These are phyloP conservation scores for Geotrichum restrictum DNA, from an alignment of 1,139 yeast genomes.

Conservation along the genomic window DNA sequence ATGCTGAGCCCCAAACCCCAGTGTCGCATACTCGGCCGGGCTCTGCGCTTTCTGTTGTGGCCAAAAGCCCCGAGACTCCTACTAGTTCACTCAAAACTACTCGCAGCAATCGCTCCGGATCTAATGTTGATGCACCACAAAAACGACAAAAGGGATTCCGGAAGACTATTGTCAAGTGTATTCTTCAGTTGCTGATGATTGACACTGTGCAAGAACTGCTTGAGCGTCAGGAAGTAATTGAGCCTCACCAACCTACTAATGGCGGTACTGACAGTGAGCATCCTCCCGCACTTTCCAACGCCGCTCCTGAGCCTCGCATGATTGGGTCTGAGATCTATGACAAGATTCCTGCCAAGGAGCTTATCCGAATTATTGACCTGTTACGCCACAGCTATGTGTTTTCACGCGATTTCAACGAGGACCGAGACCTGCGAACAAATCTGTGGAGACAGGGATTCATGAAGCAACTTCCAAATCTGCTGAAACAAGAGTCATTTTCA, in stretches of 20 bases:
- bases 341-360: constrained; percentile 60
- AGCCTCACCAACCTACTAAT: background rate
- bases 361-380: constrained; percentile 56
- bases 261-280: background rate
- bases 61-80: background rate
- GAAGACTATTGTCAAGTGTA: constrained; percentile 85
- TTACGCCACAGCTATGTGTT: constrained; percentile 71
- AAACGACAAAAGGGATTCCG: constrained; percentile 48
- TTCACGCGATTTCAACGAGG: constrained; percentile 83
- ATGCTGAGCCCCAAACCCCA: constrained; percentile 3
- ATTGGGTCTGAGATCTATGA: constrained; percentile 50
- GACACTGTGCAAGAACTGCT: constrained; percentile 80
- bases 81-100: constrained; percentile 13
- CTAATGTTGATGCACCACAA: constrained; percentile 13
- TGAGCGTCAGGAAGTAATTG: constrained; percentile 49
- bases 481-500: constrained; percentile 87
- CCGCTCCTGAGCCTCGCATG: constrained; percentile 4
- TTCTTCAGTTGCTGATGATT: constrained; percentile 81
- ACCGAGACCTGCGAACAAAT: constrained; percentile 77
- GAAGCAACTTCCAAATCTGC: constrained; percentile 83
- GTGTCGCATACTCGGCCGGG: background rate
- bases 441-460: constrained; percentile 91
- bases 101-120: constrained; percentile 9
- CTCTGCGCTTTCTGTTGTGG: background rate
- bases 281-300: background rate